Conservation (phyloP, 768 basidiomycete genomes). For the Royoungia palumana region DNA sequence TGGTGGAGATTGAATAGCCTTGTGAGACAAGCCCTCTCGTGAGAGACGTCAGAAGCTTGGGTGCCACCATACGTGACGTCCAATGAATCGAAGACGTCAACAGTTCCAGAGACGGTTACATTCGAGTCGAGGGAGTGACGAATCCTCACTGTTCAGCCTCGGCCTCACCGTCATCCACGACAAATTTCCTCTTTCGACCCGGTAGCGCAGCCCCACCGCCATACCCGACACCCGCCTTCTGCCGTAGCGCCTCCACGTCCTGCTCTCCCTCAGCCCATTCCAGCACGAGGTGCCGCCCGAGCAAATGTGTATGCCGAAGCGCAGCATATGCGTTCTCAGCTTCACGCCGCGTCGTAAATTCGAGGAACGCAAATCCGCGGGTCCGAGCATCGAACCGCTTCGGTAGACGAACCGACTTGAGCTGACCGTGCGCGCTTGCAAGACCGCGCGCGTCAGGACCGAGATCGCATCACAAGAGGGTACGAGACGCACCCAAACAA, state of each 20-base stretch:
- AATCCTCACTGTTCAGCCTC: conserved; percentile 30
- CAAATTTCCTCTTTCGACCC: conserved; percentile 71
- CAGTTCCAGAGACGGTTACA: no score
- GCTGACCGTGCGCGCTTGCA: conserved; percentile 77
- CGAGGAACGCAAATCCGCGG: conserved; percentile 95
- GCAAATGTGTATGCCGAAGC: conserved; percentile 90
- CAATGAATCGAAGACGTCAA: no score
- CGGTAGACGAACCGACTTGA: conserved; percentile 93
- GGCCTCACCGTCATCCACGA: conserved; percentile 43
- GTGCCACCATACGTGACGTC: no score
- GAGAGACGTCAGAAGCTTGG: no score
- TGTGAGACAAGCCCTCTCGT: no score
- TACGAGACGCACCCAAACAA: conserved; percentile 72
- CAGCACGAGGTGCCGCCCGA: conserved; percentile 91
- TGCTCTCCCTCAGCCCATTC: conserved; percentile 91
- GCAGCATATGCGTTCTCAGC: conserved; percentile 86
- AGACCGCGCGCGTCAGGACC: background rate
- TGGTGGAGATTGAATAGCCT: no score
- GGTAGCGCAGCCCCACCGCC: conserved; percentile 67
- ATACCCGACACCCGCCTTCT: conserved; percentile 77
- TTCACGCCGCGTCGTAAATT: conserved; percentile 86
- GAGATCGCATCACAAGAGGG: background rate
- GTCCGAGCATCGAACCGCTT: conserved; percentile 86
- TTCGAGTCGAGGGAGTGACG: no score
- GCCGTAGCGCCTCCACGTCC: conserved; percentile 71